Percentiles rank a stretch among this genome's conserved stretches.
Conservation (phyloP, 2,329 filamentous ascomycete genomes). For the Ceratocystis variospora region DNA sequence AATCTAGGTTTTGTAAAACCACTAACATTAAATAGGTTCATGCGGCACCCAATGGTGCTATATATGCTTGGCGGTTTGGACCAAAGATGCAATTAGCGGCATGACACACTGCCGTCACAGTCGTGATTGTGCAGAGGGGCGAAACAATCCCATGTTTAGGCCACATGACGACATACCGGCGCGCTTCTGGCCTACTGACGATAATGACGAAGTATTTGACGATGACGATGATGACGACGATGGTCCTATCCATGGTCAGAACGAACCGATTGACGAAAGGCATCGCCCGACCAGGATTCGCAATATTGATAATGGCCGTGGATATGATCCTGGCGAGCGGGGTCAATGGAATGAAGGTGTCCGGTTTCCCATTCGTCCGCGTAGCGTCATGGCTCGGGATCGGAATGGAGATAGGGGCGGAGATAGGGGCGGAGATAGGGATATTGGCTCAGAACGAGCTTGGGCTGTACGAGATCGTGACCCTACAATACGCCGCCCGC, state of each 20-base stretch:
- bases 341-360: background rate
- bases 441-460: background rate
- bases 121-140: slow-evolving; percentile 5
- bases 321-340: background rate
- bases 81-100: slow-evolving; percentile 20
- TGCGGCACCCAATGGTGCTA: slow-evolving; percentile 32
- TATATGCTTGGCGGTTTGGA: slow-evolving; percentile 26
- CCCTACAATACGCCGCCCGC: background rate
- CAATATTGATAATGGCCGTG: background rate
- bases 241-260: background rate
- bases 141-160: slow-evolving; percentile 7
- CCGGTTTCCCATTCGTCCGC: background rate
- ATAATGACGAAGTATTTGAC: background rate
- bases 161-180: slow-evolving; percentile 2
- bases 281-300: background rate
- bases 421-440: background rate
- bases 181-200: background rate
- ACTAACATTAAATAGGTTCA: slow-evolving; percentile 21
- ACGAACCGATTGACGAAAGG: background rate
- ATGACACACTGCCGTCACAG: slow-evolving; percentile 8
- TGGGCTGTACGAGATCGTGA: background rate
- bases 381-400: background rate
- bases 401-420: too few relatives aligned
- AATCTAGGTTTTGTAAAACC: too few relatives aligned
- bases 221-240: background rate